phyloP scores from a whole-genome alignment of 164 flowering plant genomes.

The Kingdonia uniflora region DNA sequence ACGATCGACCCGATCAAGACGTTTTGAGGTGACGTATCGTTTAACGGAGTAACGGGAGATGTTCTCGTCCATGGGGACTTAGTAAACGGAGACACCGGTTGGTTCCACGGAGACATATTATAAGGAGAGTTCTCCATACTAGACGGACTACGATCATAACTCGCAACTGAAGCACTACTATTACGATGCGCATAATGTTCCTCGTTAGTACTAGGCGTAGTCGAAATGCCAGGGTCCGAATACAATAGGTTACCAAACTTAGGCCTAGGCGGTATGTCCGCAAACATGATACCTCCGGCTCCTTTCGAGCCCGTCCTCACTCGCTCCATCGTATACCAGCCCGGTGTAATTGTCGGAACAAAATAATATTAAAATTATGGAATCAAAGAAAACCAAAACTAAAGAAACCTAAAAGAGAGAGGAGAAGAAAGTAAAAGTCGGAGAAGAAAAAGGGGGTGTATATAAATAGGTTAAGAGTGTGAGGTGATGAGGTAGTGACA shows the following conservation, averaged over 20 bases:
- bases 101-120: conserved; percentile 42
- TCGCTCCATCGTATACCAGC: too few species aligned
- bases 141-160: conserved; percentile 5
- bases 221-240: conserved; percentile 20
- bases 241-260: conserved; percentile 14
- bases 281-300: conserved; percentile 8
- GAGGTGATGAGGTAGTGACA: not conserved
- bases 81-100: conserved; percentile 20
- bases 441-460: conserved; percentile 2
- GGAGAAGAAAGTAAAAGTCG: conserved; percentile 5
- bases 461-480: not conserved
- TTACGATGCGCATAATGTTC: conserved; percentile 5
- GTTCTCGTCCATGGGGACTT: conserved; percentile 36
- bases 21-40: conserved; percentile 10
- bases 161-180: conserved; percentile 23
- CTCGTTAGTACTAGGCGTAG: conserved; percentile 4
- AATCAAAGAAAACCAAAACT: conserved; percentile 5
- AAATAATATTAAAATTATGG: not conserved
- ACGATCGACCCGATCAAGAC: conserved; percentile 61
- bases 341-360: too few species aligned
- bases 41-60: conserved; percentile 11
- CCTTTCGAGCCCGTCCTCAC: not conserved
- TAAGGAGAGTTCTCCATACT: conserved; percentile 31
- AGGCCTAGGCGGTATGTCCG: conserved; percentile 1
- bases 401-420: not conserved